phyloP scores from a whole-genome alignment of 176 grass and related monocot species.

The Juncus effusus region DNA sequence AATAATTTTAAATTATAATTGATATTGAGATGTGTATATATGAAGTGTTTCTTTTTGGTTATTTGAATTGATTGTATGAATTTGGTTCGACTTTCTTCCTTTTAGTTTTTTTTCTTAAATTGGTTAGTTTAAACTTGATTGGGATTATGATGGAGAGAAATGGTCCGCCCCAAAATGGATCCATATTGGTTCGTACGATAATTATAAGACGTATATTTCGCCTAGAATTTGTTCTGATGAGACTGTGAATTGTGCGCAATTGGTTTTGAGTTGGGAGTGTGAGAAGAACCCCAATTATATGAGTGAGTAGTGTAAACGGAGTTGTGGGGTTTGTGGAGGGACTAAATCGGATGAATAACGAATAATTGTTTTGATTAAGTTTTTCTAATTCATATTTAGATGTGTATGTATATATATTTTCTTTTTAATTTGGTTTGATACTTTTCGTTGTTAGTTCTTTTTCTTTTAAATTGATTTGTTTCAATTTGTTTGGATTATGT shows the following conservation, averaged over 20 bases:
- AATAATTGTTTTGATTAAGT: no score
- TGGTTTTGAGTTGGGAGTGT: slow-evolving; percentile 32
- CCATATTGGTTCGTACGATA: slow-evolving; percentile 36
- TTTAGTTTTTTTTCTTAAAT: no score
- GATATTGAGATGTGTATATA: no score
- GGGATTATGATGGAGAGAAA: slow-evolving; percentile 35
- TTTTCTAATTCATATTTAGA: no score
- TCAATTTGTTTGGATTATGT: neutral
- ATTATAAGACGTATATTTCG: slow-evolving; percentile 15
- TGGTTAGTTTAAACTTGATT: no score
- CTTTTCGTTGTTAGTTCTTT: no score
- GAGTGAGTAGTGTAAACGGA: slow-evolving; percentile 12
- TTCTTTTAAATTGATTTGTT: no score
- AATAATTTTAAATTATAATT: neutral
- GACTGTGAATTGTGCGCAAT: slow-evolving; percentile 26
- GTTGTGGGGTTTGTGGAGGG: neutral
- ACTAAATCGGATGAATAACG: slow-evolving; percentile 9
- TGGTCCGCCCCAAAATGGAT: slow-evolving; percentile 58
- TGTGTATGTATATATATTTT: no score
- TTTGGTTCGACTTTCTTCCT: no score
- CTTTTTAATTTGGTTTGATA: no score
- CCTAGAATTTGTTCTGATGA: slow-evolving; percentile 31
- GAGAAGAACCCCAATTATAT: slow-evolving; percentile 26
- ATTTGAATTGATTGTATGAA: no score
- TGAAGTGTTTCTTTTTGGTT: no score